A percentile compares a stretch with the other conserved stretches of the same genome.
phyloP scores from a whole-genome alignment of 169 alveolate species.

The Babesia ovata region DNA sequence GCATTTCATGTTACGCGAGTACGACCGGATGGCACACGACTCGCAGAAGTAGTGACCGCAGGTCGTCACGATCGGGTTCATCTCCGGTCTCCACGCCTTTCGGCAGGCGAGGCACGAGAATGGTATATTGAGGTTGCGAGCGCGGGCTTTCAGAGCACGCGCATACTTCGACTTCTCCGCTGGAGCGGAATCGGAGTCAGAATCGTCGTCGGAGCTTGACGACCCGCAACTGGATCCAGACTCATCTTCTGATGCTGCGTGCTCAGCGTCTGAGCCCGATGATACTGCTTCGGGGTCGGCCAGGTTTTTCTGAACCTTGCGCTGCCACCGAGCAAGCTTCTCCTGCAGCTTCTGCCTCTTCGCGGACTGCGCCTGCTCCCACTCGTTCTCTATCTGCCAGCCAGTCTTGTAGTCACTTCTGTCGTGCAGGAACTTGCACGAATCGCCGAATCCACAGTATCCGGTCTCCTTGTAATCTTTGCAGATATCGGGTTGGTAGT shows the following conservation, averaged over 20 bases:
- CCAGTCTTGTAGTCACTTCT: conserved; percentile 95
- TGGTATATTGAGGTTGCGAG: conserved; percentile 69
- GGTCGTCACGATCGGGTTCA: conserved; percentile 88
- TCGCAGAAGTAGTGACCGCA: conserved; percentile 94
- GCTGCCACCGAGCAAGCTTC: conserved; percentile 73
- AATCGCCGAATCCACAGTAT: conserved; percentile 96
- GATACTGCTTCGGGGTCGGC: conserved; percentile 56
- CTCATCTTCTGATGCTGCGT: conserved; percentile 5
- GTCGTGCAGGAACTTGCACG: conserved; percentile 96
- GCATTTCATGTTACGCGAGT: conserved; percentile 81
- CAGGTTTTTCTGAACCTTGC: conserved; percentile 65
- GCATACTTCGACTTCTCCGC: conserved; percentile 39
- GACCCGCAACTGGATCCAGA: conserved; percentile 58
- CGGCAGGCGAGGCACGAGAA: conserved; percentile 85
- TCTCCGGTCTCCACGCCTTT: conserved; percentile 75
- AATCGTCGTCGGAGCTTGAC: conserved; percentile 18
- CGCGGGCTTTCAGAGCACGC: conserved; percentile 28
- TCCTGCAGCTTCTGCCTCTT: conserved; percentile 78
- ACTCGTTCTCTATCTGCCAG: conserved; percentile 93
- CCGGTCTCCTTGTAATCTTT: conserved; percentile 98
- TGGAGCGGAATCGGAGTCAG: conserved; percentile 42
- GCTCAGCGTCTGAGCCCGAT: conserved; percentile 54
- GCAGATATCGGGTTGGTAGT: conserved; percentile 95
- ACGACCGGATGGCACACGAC: conserved; percentile 86
- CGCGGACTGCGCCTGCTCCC: conserved; percentile 84